Evolutionary conservation across 225 moss, liverwort and hornwort species (phyloP), one percentile per base, ranked within the genome.

Genomic region (Marchantia paleacea): DNA sequence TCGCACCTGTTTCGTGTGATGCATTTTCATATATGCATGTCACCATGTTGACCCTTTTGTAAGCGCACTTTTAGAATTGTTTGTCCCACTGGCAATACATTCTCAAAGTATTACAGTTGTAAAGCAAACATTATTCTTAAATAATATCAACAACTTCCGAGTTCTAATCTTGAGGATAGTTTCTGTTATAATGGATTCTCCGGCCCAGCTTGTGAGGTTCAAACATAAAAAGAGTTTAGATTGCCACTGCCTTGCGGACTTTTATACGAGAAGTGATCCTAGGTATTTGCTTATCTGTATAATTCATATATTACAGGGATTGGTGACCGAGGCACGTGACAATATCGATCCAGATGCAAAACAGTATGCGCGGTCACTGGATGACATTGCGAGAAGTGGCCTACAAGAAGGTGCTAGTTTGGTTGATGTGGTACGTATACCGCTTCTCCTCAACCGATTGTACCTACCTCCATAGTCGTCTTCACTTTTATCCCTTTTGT

Each of bases 251-350:
- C 2, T 54, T 25, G 39, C 25, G 7, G 12, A 28, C 10, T 66
- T 28, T 28, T 12, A 66, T 66, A 7, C 2, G 1, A 1, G 3
- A 66, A 66, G 28, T 11, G 26, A 28, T 14, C 15, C 28, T 28
- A 4, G n/a, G 52, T 24, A 10, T 72, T 8, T 72, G 22, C 51
- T 12, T 48, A 70, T 48, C 39, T 7, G 49, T 70, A 7, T n/a
- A 64, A 0, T 72, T 10, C 13, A 20, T 61, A 50, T n/a, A 3
- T 51, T 55, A 76, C 90, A 93, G 85, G 96, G 96, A 51, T 84
- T 97, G 80, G 90, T 97, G 58, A 97, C 96, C 68, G 88, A 88
- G 31, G 89, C 88, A 54, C 91, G 96, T 75, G 67, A 84, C 80
- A 89, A 90, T 78, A 79, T 94, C 76, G 86, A 86, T 78, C 83